Evolutionary conservation across 2,329 filamentous ascomycete species (phyloP), one percentile per base, ranked within the genome.

Genomic region (Claviceps lovelessii): DNA sequence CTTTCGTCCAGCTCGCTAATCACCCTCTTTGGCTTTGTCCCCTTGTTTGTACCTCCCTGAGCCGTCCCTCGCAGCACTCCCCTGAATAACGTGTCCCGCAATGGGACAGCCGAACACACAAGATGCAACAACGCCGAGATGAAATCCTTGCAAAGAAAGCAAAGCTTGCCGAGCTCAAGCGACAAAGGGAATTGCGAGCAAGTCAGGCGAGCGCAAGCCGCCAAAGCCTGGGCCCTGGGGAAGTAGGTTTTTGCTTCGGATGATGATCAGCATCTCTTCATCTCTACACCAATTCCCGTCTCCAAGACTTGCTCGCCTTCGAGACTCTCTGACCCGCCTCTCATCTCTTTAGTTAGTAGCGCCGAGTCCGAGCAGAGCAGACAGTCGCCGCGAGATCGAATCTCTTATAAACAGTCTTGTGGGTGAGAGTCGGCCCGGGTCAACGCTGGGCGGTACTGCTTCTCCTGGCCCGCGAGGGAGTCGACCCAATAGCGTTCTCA

Each of bases 81-180:
- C 58, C 54, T 59, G 54, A 50, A 56, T 58, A 57, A 56, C 56
- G 56, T 58, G 64, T 69, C 70, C 67, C 71, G 74, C 68, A 56
- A 79, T 79, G 77, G 72, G 74, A 70, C 65, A 70, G 64, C 66
- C 63, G 63, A 67, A 62, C 65, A 59, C 65, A 58, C 70, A 73
- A 65, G 61, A 85, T 85, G 77, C 82, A 85, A 73, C 85, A 90
- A 77, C 86, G 90, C 64, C 86, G 89, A 75, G 90, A 95, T 76
- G 93, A 98, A 76, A 95, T 98, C 62, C 76, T 93, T 63, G 90
- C 90, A 62, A 98, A 98, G 75, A 91, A 88, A 76, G 91, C 90
- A 59, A 96, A 93, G 77, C 88, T 98, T 64, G 90, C 88, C 51
- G 93, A 97, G 78, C 80, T 98, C 61, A 96, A 95, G 75, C 83